Base-by-base conservation (phyloP, 257 asterid genomes). In the Striga asiatica region DNA sequence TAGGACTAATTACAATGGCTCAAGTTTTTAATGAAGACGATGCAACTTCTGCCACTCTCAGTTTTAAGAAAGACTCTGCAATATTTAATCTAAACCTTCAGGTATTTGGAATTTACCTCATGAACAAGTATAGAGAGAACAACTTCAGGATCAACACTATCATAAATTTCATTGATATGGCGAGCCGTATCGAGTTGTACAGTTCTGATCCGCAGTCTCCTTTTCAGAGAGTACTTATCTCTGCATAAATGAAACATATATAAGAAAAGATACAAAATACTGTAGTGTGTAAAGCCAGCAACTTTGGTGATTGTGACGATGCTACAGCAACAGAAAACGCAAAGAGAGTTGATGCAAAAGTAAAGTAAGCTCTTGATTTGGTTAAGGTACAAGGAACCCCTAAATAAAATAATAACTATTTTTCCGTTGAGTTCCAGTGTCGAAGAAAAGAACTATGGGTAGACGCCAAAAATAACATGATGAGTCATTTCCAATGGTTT, bases 181-280 rank as follows among this genome's bases (percentile, higher is more conserved):
- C 69, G 85, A 60, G 95, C 97, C 50, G 82, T 71, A 60, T 74
- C 79, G 20, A 80, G 78, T 75, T 83, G 94, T 52, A 92, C n/a
- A 24, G 97, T 92, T 63, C 88, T 81, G 43, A 92, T 88, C 83
- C 98, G 75, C 66, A 92, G 74, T 74, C 97, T 84, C 82, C 97
- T 87, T 71, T 81, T 70, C 66, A 92, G 74, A 56, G 97, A 65
- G 70, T 87, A 84, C 47, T 76, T 78, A 47, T 71, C 66, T 68
- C 98, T 89, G 88, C 83, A 70, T 38, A 60, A 56, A 43, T 35
- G 56, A 68, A 9, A 50, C 51, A 60, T 6, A 64, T 14, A 39
- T 39, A 14, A 56, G 16, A 17, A n/a, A 61, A 51, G 5, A 28
- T 20, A 12, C n/a, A 19, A 12, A 45, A 49, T 48, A 47, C 2